Evolutionary conservation across 2,329 filamentous ascomycete species (phyloP), one percentile per base, ranked within the genome.

Genomic region (Trichophyton verrucosum): DNA sequence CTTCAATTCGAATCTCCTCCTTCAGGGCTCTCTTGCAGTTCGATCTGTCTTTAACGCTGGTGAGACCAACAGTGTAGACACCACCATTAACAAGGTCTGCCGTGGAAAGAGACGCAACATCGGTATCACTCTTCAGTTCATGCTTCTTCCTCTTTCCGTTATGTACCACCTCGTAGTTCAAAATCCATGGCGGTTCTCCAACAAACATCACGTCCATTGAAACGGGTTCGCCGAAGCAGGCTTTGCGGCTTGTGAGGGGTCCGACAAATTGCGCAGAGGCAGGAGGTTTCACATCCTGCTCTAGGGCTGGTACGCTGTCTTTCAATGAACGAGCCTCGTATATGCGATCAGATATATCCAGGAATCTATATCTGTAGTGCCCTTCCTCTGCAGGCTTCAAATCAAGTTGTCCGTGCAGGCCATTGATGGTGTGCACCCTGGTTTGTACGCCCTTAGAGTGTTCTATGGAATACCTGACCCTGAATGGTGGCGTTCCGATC

Each of bases 131-230:
- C 61, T 82, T 78, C 27, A 84, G 78, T 60, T 81, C 82, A 66
- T 87, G 81, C 58, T 88, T 86, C 64, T 83, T 86, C 59, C 91
- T 84, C 74, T 88, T 95, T 60, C 91, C 91, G 60, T 91, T 88
- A 73, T 97, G 89, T 6, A 96, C 83, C 46, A 96, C 78, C 73
- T 97, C 94, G 77, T 95, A 99, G 70, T 97, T 91, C 44, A 99
- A 76, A 22, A 81, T 87, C 79, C 92, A 97, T 0, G 95, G 94
- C 17, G 86, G 81, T 67, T 97, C 91, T 47, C 95, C 94, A 53
- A 84, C 79, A 47, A 97, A 81, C 58, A 80, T 75, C 44, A 96
- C 84, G 61, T 89, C 84, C 30, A 94, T 83, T 36, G 86, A 82
- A 5, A 91, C 84, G 20, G 86, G 80, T 61, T 95, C 86, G 62